phyloP scores from a whole-genome alignment of 2,329 filamentous ascomycete genomes.

The Penicillium sp. region DNA sequence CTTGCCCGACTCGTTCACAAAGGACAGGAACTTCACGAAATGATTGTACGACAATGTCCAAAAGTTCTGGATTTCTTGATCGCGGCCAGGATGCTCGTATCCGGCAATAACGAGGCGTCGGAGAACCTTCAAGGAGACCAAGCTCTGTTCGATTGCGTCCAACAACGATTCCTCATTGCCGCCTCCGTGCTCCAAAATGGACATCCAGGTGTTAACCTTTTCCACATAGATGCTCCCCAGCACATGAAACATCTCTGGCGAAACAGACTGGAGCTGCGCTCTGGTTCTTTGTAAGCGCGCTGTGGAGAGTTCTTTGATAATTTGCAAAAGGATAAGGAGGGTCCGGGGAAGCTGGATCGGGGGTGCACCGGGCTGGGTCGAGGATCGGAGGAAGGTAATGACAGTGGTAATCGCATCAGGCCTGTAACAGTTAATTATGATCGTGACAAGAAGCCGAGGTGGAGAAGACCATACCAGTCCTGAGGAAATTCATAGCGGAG shows the following conservation, averaged over 20 bases:
- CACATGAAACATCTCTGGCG: constrained; percentile 81
- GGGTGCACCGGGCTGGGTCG: constrained; percentile 54
- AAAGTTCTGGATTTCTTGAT: constrained; percentile 72
- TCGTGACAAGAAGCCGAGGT: background rate
- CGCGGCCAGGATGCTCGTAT: constrained; percentile 80
- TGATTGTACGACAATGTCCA: constrained; percentile 79
- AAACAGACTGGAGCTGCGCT: constrained; percentile 71
- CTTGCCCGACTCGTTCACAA: constrained; percentile 60
- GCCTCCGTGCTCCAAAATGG: constrained; percentile 57
- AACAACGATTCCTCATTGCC: constrained; percentile 61
- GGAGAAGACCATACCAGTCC: constrained; percentile 63
- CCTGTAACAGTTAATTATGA: constrained; percentile 25
- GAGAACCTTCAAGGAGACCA: constrained; percentile 76
- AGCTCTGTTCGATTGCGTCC: constrained; percentile 71
- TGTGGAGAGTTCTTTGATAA: constrained; percentile 87
- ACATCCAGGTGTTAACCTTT: constrained; percentile 69
- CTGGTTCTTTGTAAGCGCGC: constrained; percentile 74
- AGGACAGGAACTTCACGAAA: constrained; percentile 71
- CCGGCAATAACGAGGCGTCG: constrained; percentile 76
- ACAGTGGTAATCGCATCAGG: constrained; percentile 54
- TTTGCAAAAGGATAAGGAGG: constrained; percentile 75
- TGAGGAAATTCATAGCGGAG: constrained; percentile 84
- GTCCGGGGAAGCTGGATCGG: constrained; percentile 68
- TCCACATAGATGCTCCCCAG: constrained; percentile 75
- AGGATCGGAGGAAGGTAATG: constrained; percentile 63